Conservation (phyloP, 2,329 filamentous ascomycete species). For the Cytospora leucostoma region DNA sequence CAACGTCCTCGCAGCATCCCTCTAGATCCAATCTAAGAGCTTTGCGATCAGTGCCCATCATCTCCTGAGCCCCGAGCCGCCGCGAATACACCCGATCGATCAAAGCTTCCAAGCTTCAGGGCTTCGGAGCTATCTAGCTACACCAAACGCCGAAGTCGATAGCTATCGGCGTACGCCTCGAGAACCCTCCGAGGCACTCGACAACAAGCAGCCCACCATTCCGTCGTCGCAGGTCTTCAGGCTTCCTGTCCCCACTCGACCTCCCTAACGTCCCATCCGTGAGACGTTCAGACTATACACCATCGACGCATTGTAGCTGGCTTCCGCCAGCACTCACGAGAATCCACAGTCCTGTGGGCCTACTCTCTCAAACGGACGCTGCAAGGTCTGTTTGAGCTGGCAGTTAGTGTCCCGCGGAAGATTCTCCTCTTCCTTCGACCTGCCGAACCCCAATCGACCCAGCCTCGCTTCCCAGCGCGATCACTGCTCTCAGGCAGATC, state of each 20-base stretch:
- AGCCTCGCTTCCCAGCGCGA: slow-evolving; percentile 28
- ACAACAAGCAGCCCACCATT: slow-evolving; percentile 78
- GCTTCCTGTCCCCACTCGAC: slow-evolving; percentile 79
- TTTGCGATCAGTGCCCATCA: background rate
- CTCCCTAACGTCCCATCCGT: slow-evolving; percentile 83
- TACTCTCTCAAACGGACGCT: slow-evolving; percentile 95
- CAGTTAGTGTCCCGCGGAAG: slow-evolving; percentile 93
- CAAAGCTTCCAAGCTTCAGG: background rate
- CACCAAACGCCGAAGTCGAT: slow-evolving; percentile 71
- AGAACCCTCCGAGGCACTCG: slow-evolving; percentile 46
- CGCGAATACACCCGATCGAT: background rate
- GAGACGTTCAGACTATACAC: slow-evolving; percentile 58
- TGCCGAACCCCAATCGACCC: slow-evolving; percentile 22
- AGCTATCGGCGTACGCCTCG: slow-evolving; percentile 75
- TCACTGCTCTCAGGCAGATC: slow-evolving; percentile 30
- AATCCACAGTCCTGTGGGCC: slow-evolving; percentile 77
- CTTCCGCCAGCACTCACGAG: slow-evolving; percentile 75
- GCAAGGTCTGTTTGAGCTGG: slow-evolving; percentile 93
- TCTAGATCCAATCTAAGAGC: background rate
- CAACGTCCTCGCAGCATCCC: background rate
- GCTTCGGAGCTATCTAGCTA: background rate
- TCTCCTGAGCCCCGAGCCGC: background rate
- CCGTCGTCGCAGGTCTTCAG: slow-evolving; percentile 79
- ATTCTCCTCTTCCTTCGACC: slow-evolving; percentile 38
- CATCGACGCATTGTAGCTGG: slow-evolving; percentile 68